Percentiles rank a stretch among this genome's conserved stretches.
Evolutionary conservation across 805 yeast species (phyloP).

Genomic region (Candida multigemmis): DNA sequence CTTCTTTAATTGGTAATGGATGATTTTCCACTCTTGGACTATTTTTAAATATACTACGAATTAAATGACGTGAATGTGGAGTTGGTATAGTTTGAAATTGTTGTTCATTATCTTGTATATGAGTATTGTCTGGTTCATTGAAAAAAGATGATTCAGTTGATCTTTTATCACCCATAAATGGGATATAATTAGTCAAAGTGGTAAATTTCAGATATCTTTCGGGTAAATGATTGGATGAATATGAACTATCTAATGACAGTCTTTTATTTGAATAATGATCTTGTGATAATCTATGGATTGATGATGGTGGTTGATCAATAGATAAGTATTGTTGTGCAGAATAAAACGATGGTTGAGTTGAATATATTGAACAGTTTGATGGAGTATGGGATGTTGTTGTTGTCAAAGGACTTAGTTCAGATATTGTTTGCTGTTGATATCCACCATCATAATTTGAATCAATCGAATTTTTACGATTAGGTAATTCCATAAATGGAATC

Average conservation of each 20-base stretch:
- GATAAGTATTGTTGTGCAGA: constrained; percentile 35
- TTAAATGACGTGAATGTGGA: constrained; percentile 20
- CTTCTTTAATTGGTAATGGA: constrained; percentile 2
- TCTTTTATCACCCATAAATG: constrained; percentile 28
- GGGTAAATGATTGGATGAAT: constrained; percentile 5
- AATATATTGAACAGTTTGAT: constrained; percentile 29
- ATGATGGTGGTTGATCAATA: constrained; percentile 20
- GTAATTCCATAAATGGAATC: too few relatives aligned
- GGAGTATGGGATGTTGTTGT: constrained; percentile 36
- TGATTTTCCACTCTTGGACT: constrained; percentile 7
- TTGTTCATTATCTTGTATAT: neutral
- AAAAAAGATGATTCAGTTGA: constrained; percentile 10
- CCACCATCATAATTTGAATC: constrained; percentile 3
- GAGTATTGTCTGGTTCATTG: constrained; percentile 5
- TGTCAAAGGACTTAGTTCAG: constrained; percentile 33
- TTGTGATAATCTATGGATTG: constrained; percentile 18
- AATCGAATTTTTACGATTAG: too few relatives aligned
- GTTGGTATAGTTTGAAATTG: constrained; percentile 2
- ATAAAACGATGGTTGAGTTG: constrained; percentile 33
- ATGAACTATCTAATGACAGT: constrained; percentile 17
- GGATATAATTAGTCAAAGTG: constrained; percentile 29
- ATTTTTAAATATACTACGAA: constrained; percentile 21
- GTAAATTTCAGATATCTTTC: constrained; percentile 25
- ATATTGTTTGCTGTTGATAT: too few relatives aligned
- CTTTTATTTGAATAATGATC: constrained; percentile 22